Evolutionary conservation across 192 early-diverging fungal genomes (phyloP), one percentile per base, ranked within the genome.

Genomic region (Gryganskiella cystojenkinii): DNA sequence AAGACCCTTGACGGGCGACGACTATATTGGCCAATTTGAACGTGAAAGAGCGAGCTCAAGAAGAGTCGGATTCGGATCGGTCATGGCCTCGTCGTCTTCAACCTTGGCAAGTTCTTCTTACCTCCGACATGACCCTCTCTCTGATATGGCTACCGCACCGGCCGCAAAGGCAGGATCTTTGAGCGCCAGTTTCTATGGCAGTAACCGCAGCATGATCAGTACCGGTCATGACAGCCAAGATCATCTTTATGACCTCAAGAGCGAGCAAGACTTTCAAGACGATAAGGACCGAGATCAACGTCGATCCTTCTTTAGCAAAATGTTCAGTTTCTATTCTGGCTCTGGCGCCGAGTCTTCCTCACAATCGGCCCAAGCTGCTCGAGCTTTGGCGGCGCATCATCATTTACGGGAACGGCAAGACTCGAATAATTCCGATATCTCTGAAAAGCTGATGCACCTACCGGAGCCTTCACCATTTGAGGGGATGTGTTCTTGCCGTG

Each of bases 11-110:
- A 51, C 54, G 8, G 20, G 53, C 2, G 47, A 67, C 8, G 72
- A 76, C 31, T 76, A 63, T 27, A 76, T 76, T 43, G 72, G 72
- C 1, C 72, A 67, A 25, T 68, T 67, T 63, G 65, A 76, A 19
- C 50, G 58, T 1, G 54, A 67, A 15, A 64, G 60, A 2, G 72
- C 56, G 10, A 30, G 50, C 64, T 0, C 42, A 57, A 14, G 28
- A 43, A 30, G 20, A 14, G 13, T n/a, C 5, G 53, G 52, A 35
- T 24, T 40, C 28, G 24, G 46, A 11, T 17, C 11, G 25, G 25
- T 24, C n/a, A 19, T 40, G 0, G 8, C 44, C n/a, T 22, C 56
- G 5, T 42, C 40, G 28, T 35, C 35, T 33, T 8, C 31, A 11
- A 25, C 19, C 19, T 56, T 10, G 20, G 37, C 50, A 24, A 5